phyloP scores from a whole-genome alignment of 345 rosid genomes.

The Salix udensis region DNA sequence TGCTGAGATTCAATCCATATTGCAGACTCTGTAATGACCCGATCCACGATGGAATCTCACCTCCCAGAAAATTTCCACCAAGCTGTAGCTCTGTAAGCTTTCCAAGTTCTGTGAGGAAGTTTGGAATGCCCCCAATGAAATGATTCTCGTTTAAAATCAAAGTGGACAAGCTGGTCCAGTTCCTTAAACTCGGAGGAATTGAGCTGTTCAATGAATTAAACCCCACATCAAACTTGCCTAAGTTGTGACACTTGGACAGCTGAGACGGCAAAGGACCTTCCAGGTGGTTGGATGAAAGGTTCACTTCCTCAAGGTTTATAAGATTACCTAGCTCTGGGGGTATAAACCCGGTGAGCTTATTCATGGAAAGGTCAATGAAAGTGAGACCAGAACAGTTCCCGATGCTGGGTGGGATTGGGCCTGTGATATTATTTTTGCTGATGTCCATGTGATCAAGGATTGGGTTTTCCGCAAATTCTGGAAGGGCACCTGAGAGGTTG shows the following conservation, averaged over 20 bases:
- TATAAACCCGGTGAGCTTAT: conserved; percentile 51
- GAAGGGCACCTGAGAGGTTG: conserved; percentile 52
- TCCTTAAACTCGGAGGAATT: conserved; percentile 40
- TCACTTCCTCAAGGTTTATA: conserved; percentile 31
- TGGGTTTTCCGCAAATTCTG: conserved; percentile 46
- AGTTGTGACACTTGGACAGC: conserved; percentile 42
- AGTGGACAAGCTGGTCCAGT: conserved; percentile 49
- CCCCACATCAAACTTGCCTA: conserved; percentile 51
- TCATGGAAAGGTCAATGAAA: conserved; percentile 51
- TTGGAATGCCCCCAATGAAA: conserved; percentile 63
- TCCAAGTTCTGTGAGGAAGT: conserved; percentile 45
- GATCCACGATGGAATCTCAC: conserved; percentile 58
- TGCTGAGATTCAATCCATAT: conserved; percentile 60
- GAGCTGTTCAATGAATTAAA: conserved; percentile 63
- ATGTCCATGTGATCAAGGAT: conserved; percentile 48
- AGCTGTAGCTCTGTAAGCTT: conserved; percentile 47
- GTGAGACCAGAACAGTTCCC: conserved; percentile 46
- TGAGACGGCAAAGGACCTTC: conserved; percentile 60
- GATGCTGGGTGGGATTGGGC: conserved; percentile 55
- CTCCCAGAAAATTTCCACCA: conserved; percentile 62
- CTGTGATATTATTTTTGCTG: conserved; percentile 52
- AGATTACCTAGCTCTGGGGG: conserved; percentile 61
- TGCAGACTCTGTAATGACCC: conserved; percentile 44
- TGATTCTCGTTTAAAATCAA: conserved; percentile 53
- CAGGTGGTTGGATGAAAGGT: conserved; percentile 58